Base-by-base conservation (phyloP, 2,329 filamentous ascomycete genomes). In the Ascochyta pisi region DNA sequence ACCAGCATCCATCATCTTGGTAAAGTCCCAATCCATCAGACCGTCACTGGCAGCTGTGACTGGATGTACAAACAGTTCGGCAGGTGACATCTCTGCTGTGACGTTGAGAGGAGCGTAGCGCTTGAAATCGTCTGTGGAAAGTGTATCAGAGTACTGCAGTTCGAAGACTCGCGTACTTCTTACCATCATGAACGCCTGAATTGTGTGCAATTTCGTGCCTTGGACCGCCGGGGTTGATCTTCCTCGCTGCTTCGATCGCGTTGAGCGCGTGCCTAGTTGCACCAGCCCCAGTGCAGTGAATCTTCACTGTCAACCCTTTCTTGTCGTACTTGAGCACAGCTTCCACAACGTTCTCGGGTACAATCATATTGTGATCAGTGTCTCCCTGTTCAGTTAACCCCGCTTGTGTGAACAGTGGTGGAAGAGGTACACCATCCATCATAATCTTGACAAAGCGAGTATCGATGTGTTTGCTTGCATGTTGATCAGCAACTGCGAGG, bases 361-460 rank as follows among this genome's bases (percentile, higher is more conserved):
- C 13, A 19, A 69, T 57, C 23, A 65, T 69, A 10, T 45, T 61
- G 26, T 62, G 49, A 23, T 75, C 68, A 1, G 64, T 58, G 10
- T 60, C 46, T 3, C 69, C 73, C 23, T 68, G 50, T 12, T 56
- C 60, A 34, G 67, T 60, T 3, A 76, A 50, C 6, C 57, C 60
- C 12, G 58, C 55, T 9, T 74, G 72, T 15, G 73, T 71, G 45
- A 64, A 69, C 1, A 70, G 51, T 3, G 71, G 73, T 9, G 68
- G 65, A 3, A 76, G 47, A 0, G 71, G 70, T 6, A 70, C 70
- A 4, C 73, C 73, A 43, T 76, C 73, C 26, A 76, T 63, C 49
- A 73, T 65, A 47, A 76, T 66, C 46, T 76, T 76, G 16, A 75
- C 68, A 52, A 76, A 76, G 7, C 63, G 60, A 0, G 72, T 72